Conservation (phyloP, 352 stramenopile species). For the Phytophthora ohioensis region DNA sequence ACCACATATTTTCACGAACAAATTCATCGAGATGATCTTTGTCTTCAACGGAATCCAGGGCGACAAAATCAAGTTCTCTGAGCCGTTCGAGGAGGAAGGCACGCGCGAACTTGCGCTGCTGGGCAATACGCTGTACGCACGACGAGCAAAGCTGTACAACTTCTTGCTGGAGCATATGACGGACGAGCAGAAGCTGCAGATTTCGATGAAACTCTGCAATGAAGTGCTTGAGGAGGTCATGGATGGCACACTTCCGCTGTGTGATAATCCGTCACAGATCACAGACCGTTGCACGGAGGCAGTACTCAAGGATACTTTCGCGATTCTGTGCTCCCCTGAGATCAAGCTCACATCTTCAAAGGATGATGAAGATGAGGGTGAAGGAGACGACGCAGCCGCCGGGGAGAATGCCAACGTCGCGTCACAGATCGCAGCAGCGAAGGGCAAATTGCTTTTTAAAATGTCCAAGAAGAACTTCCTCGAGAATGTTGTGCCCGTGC, state of each 20-base stretch:
- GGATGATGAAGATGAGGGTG: constrained; percentile 64
- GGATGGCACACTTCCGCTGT: constrained; percentile 79
- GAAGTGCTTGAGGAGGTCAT: constrained; percentile 94
- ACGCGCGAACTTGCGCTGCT: constrained; percentile 70
- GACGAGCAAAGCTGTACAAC: constrained; percentile 93
- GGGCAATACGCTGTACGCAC: constrained; percentile 61
- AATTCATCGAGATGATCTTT: constrained; percentile 98
- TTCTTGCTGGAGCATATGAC: constrained; percentile 95
- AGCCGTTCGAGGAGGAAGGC: constrained; percentile 72
- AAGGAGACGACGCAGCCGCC: constrained; percentile 66
- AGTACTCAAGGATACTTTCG: constrained; percentile 89
- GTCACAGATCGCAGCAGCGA: constrained; percentile 88
- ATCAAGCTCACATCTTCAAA: constrained; percentile 83
- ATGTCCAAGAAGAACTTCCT: constrained; percentile 98
- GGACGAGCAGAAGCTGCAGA: constrained; percentile 96
- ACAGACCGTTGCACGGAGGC: constrained; percentile 89
- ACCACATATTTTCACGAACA: constrained; percentile 95
- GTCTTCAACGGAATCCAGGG: constrained; percentile 93
- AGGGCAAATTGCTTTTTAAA: constrained; percentile 94
- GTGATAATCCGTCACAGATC: constrained; percentile 78
- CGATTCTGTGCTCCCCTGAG: constrained; percentile 84
- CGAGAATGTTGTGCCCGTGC: constrained; percentile 96
- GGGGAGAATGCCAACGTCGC: constrained; percentile 53
- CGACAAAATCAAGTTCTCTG: constrained; percentile 64
- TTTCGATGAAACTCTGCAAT: constrained; percentile 95